phyloP scores from a whole-genome alignment of 305 asterid species.

The Plantago coronopus region DNA sequence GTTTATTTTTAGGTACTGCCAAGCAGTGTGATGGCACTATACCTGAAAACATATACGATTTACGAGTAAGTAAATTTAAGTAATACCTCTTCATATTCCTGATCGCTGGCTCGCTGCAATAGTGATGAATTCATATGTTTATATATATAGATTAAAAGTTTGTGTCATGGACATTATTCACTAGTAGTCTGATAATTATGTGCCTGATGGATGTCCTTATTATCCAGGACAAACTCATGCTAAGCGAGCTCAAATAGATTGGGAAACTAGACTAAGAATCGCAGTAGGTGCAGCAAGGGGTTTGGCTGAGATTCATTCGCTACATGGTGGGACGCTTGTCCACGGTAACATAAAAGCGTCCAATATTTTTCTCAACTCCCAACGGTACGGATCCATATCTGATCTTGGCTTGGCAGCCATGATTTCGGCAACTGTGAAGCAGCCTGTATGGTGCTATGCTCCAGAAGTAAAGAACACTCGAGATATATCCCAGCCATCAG shows the following conservation, averaged over 20 bases:
- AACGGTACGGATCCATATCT: constrained; percentile 25
- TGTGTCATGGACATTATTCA: no score
- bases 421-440: constrained; percentile 2
- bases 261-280: constrained; percentile 54
- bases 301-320: constrained; percentile 28
- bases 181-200: no score
- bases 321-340: constrained; percentile 18
- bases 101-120: no score
- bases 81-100: no score
- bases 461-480: constrained; percentile 19
- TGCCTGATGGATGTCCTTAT: no score
- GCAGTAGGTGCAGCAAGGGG: constrained; percentile 63
- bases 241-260: constrained; percentile 33
- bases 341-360: constrained; percentile 39
- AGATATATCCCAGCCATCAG: constrained; percentile 24
- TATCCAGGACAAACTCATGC: no score
- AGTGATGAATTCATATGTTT: no score
- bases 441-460: constrained; percentile 16
- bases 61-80: no score
- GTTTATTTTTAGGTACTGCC: no score
- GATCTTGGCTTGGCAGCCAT: constrained; percentile 30
- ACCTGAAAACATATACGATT: no score
- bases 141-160: no score
- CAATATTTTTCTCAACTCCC: constrained; percentile 23
- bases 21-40: no score